Evolutionary conservation across 2,329 filamentous ascomycete species (phyloP).

Genomic region (Hypoxylon sp.): DNA sequence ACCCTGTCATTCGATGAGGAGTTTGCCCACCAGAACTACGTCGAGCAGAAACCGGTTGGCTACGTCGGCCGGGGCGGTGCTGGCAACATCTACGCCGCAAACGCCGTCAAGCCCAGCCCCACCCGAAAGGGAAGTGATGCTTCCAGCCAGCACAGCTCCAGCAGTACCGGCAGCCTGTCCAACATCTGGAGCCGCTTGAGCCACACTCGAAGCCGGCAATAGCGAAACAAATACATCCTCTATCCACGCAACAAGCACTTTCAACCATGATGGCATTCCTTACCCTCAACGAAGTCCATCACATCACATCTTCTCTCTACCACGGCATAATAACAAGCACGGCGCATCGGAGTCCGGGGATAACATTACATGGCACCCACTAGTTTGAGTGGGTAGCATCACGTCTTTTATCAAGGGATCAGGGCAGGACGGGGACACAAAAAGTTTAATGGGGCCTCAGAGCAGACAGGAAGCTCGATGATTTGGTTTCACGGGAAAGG

Average conservation of each 20-base stretch:
- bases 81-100: conserved; percentile 63
- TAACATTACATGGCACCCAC: conserved; percentile 10
- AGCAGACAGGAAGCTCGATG: conserved; percentile 46
- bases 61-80: conserved; percentile 74
- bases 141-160: conserved; percentile 46
- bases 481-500: conserved; percentile 29
- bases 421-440: conserved; percentile 1
- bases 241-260: background rate
- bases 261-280: conserved; percentile 5
- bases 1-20: conserved; percentile 77
- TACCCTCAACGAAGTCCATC: conserved; percentile 19
- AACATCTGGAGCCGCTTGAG: conserved; percentile 57
- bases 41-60: conserved; percentile 65
- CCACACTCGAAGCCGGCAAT: conserved; percentile 46
- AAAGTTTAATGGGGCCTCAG: conserved; percentile 49
- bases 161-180: conserved; percentile 47
- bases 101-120: conserved; percentile 15
- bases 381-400: background rate
- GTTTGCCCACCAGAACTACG: conserved; percentile 65
- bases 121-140: conserved; percentile 50
- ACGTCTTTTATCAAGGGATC: background rate
- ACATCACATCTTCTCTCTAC: conserved; percentile 28
- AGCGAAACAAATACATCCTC: conserved; percentile 2
- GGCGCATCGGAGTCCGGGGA: conserved; percentile 37
- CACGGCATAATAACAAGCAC: conserved; percentile 22